A percentile compares a stretch with the other conserved stretches of the same genome.
Conservation (phyloP, 495 filamentous ascomycete species). For the Neurospora africana region DNA sequence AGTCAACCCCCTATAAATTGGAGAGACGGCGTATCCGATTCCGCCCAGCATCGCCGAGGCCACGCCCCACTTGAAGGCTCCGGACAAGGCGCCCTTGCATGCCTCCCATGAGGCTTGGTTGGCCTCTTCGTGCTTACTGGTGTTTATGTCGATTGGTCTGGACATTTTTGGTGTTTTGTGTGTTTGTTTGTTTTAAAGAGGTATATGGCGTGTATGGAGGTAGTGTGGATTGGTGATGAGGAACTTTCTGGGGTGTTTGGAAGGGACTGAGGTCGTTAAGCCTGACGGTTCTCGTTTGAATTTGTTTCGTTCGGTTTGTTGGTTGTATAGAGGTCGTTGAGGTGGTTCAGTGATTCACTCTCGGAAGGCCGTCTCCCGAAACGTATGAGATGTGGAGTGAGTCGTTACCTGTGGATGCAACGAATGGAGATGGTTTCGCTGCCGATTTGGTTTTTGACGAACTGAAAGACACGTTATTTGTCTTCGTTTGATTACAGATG, state of each 20-base stretch:
- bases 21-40: conserved; percentile 48
- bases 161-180: conserved; percentile 17
- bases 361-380: neutral
- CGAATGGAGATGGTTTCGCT: neutral
- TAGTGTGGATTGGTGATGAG: neutral
- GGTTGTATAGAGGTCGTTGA: neutral
- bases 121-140: conserved; percentile 43
- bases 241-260: neutral
- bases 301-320: neutral
- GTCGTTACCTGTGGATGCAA: neutral
- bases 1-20: conserved; percentile 72
- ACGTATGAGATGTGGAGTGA: neutral
- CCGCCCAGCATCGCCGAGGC: conserved; percentile 46
- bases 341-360: neutral
- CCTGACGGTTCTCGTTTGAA: neutral
- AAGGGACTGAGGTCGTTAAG: neutral
- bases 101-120: conserved; percentile 53
- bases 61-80: conserved; percentile 57
- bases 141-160: conserved; percentile 18
- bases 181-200: neutral
- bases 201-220: neutral
- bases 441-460: neutral
- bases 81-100: conserved; percentile 45
- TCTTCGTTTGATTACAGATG: neutral
- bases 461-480: neutral